Evolutionary conservation across 345 rosid genomes (phyloP), one percentile per base, ranked within the genome.

Genomic region (Firmiana major): DNA sequence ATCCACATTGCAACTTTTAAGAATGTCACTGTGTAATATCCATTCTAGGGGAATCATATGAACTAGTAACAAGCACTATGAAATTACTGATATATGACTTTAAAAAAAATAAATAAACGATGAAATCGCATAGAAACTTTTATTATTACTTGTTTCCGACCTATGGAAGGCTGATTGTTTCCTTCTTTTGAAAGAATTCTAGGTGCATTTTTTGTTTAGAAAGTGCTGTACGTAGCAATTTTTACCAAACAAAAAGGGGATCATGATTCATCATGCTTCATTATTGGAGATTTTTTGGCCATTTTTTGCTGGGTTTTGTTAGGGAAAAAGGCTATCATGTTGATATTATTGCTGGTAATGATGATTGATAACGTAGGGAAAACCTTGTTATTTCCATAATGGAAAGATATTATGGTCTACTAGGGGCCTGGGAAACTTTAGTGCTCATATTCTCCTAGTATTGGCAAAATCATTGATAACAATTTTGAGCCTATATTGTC

Each of bases 1-100:
- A 31, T 8, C 21, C 46, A 78, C 64, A 26, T 24, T 71, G 28
- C 73, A 31, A 22, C 53, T 1, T 63, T 63, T 8, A 17, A 73
- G 31, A 73, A 49, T 19, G 19, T 51, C 69, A 60, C 38, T 24
- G 58, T 64, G 24, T 36, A 26, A 60, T 64, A 49, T 54, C 62
- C 66, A 26, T 24, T 48, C 28, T 28, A 40, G 48, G 57, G 67
- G 43, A 76, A 51, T 67, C 74, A 46, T 70, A 45, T 77, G 62
- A 34, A 31, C 15, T 31, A 31, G 34, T 31, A 31, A 31, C 34
- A 31, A 31, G 34, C 34, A 31, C 34, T 31, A 31, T 0, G 34
- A 31, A 31, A 31, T 31, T 31, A 31, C 34, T 31, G 34, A 31
- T 31, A 31, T 31, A 31, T 3, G 34, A 31, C 34, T 31, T 31